Evolutionary conservation across 1,284 basidiomycete species (phyloP).

Genomic region (Cryptococcus sp.): DNA sequence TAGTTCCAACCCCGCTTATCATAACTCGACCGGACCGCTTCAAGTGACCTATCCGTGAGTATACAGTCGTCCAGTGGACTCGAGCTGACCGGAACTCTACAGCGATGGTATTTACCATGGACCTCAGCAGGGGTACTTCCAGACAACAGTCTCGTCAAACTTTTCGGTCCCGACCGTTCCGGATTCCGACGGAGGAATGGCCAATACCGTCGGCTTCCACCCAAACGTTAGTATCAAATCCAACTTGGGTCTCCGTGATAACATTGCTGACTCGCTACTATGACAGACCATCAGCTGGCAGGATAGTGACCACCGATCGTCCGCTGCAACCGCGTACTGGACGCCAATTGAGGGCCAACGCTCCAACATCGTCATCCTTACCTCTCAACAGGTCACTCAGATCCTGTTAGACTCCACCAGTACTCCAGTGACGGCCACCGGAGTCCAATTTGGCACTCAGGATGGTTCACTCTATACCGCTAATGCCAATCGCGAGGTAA

Average conservation of each 20-base stretch:
- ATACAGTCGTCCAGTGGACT: slow-evolving; percentile 46
- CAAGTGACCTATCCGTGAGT: slow-evolving; percentile 55
- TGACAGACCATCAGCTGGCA: slow-evolving; percentile 51
- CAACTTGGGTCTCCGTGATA: background rate
- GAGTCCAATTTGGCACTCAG: slow-evolving; percentile 30
- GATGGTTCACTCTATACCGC: slow-evolving; percentile 34
- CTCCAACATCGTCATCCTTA: slow-evolving; percentile 52
- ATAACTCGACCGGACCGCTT: slow-evolving; percentile 62
- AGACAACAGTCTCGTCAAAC: slow-evolving; percentile 55
- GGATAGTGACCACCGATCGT: slow-evolving; percentile 50
- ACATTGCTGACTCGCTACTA: background rate
- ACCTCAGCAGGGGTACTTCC: slow-evolving; percentile 60
- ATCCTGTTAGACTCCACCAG: slow-evolving; percentile 23
- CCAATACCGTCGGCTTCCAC: slow-evolving; percentile 61
- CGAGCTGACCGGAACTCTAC: background rate
- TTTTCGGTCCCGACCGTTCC: slow-evolving; percentile 37
- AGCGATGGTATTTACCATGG: slow-evolving; percentile 60
- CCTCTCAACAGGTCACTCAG: slow-evolving; percentile 31
- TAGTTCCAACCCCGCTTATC: slow-evolving; percentile 54
- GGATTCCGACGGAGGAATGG: slow-evolving; percentile 63
- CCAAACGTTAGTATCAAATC: slow-evolving; percentile 16
- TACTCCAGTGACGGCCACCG: slow-evolving; percentile 16
- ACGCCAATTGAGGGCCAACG: slow-evolving; percentile 52
- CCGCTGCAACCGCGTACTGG: slow-evolving; percentile 56
- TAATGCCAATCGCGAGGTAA: slow-evolving; percentile 50